These are phyloP conservation scores for Tubosaeta sp. DNA, from an alignment of 768 basidiomycete species.

Conservation along the genomic window DNA sequence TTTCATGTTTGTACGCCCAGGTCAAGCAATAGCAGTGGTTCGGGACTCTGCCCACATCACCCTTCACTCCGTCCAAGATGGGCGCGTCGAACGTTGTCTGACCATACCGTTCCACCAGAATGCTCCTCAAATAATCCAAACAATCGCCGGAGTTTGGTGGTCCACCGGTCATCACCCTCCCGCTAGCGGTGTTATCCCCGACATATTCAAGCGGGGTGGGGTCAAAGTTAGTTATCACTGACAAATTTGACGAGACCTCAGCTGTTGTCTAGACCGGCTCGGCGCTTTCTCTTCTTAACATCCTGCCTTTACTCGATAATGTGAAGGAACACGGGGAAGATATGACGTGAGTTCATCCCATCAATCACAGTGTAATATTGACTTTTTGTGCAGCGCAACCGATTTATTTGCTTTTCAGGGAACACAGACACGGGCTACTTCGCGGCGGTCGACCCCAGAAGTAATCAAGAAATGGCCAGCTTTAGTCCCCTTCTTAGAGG, in stretches of 20 bases:
- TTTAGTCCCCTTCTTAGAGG: slow-evolving; percentile 47
- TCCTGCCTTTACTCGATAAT: slow-evolving; percentile 67
- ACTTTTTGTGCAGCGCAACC: slow-evolving; percentile 50
- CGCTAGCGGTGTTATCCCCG: slow-evolving; percentile 50
- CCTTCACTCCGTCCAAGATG: slow-evolving; percentile 78
- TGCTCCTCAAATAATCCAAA: slow-evolving; percentile 14
- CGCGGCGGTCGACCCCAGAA: slow-evolving; percentile 47
- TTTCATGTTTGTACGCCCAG: slow-evolving; percentile 29
- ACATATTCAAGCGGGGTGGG: slow-evolving; percentile 67
- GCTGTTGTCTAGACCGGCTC: slow-evolving; percentile 60
- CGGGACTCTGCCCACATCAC: slow-evolving; percentile 66
- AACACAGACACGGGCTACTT: slow-evolving; percentile 46
- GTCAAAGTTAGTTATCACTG: slow-evolving; percentile 48
- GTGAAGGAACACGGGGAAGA: slow-evolving; percentile 64
- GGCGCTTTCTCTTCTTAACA: slow-evolving; percentile 64
- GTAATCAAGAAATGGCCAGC: slow-evolving; percentile 68
- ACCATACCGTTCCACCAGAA: slow-evolving; percentile 28
- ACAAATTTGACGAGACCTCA: background rate
- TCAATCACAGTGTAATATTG: slow-evolving; percentile 6
- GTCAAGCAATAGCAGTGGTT: slow-evolving; percentile 67
- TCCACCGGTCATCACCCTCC: slow-evolving; percentile 46
- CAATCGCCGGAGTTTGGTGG: slow-evolving; percentile 69
- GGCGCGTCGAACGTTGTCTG: slow-evolving; percentile 49
- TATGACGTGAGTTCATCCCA: slow-evolving; percentile 48
- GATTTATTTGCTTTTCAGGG: slow-evolving; percentile 82